Conservation (phyloP, 441 rosid genomes). For the Capsella rubella region DNA sequence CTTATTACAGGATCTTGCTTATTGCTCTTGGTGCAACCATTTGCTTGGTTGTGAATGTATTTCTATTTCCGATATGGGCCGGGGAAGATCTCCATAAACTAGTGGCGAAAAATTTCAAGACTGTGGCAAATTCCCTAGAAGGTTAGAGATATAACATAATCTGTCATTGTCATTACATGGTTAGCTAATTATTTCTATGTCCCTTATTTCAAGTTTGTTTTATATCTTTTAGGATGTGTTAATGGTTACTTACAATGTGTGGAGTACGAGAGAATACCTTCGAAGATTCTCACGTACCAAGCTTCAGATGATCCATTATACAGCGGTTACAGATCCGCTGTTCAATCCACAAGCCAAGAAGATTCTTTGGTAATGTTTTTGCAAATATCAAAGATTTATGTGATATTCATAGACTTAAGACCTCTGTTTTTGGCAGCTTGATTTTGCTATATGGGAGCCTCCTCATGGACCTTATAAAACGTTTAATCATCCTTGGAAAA, state of each 20-base stretch:
- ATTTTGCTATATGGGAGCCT: conserved; percentile 81
- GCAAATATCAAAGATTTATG: background rate
- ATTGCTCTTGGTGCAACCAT: conserved; percentile 72
- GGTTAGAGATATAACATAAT: conserved; percentile 47
- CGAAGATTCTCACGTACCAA: conserved; percentile 66
- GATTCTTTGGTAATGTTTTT: conserved; percentile 51
- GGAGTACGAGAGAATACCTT: conserved; percentile 61
- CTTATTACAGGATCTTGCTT: conserved; percentile 62
- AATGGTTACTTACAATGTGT: conserved; percentile 62
- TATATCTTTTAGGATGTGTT: conserved; percentile 54
- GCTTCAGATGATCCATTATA: conserved; percentile 71
- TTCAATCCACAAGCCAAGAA: conserved; percentile 68
- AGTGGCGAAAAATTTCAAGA: conserved; percentile 79
- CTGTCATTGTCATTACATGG: background rate
- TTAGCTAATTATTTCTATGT: background rate
- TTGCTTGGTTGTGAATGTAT: conserved; percentile 65
- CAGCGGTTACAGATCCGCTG: conserved; percentile 64
- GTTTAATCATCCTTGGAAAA: conserved; percentile 64
- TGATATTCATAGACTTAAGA: background rate
- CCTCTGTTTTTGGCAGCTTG: conserved; percentile 51
- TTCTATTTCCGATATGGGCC: conserved; percentile 82
- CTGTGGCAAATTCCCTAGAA: conserved; percentile 77
- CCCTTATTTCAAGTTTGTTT: conserved; percentile 14
- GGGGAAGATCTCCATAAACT: conserved; percentile 85
- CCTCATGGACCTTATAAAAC: conserved; percentile 71